Conservation (phyloP, 306 rosid species). For the Trifolium fragiferum region DNA sequence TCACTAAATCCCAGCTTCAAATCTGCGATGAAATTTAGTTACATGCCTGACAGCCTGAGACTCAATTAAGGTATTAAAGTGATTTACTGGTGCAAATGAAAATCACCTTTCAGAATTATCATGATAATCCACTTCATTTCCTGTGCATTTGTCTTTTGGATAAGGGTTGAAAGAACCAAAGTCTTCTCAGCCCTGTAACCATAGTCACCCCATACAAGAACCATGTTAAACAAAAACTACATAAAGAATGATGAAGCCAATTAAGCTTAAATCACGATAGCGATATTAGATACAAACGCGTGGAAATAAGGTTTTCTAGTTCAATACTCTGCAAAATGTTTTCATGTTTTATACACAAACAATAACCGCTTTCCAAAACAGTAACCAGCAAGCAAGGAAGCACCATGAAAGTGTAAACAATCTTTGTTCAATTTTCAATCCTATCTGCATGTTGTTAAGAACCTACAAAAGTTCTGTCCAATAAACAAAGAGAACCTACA, state of each 20-base stretch:
- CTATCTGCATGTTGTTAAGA: constrained; percentile 1
- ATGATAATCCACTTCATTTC: constrained; percentile 99
- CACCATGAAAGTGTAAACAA: constrained; percentile 10
- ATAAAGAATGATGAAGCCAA: constrained; percentile 1
- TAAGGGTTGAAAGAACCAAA: constrained; percentile 74
- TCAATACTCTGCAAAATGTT: constrained; percentile 18
- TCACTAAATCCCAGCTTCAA: constrained; percentile 93
- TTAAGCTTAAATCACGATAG: constrained; percentile 16
- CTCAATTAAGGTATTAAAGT: constrained; percentile 27
- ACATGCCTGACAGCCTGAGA: constrained; percentile 9
- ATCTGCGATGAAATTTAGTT: constrained; percentile 56
- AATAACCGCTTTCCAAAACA: constrained; percentile 17
- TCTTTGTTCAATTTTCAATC: background rate
- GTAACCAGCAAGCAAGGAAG: constrained; percentile 28
- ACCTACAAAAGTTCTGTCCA: background rate
- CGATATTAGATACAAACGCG: background rate
- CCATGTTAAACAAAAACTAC: constrained; percentile 15
- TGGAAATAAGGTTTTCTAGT: constrained; percentile 12
- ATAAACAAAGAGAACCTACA: background rate
- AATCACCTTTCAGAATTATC: constrained; percentile 88
- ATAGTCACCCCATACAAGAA: constrained; percentile 39
- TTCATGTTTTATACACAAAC: constrained; percentile 8
- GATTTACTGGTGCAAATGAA: constrained; percentile 29
- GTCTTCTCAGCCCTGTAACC: constrained; percentile 73
- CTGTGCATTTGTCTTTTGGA: constrained; percentile 85